Evolutionary conservation across 106 monocot genomes (phyloP).

Genomic region (Acorus gramineus): DNA sequence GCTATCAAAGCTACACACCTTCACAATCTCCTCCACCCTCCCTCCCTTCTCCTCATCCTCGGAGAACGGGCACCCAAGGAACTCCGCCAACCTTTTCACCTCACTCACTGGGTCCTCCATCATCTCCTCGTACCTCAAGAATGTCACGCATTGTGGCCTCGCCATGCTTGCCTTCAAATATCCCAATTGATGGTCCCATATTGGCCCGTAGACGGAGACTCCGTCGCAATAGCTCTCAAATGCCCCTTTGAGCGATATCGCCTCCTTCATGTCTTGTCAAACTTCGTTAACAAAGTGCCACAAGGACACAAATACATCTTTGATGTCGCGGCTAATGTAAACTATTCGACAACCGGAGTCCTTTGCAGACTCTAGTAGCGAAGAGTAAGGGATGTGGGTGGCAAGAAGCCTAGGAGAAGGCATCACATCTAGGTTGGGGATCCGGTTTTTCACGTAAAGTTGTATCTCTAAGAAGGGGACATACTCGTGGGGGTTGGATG

Average conservation of each 20-base stretch:
- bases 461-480: slow-evolving; percentile 4
- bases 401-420: slow-evolving; percentile 3
- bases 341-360: slow-evolving; percentile 9
- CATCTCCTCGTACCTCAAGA: slow-evolving; percentile 11
- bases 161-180: slow-evolving; percentile 3
- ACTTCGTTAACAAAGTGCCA: background rate
- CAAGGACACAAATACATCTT: background rate
- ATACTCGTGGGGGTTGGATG: slow-evolving; percentile 3
- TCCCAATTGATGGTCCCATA: background rate
- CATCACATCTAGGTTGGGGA: background rate
- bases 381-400: slow-evolving; percentile 4
- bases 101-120: background rate
- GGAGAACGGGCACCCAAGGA: slow-evolving; percentile 4
- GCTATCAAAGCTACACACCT: slow-evolving; percentile 8
- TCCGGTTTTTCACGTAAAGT: background rate
- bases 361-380: background rate
- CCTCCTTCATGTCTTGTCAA: background rate
- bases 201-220: background rate
- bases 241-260: background rate
- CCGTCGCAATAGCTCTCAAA: background rate
- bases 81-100: slow-evolving; percentile 8
- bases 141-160: background rate
- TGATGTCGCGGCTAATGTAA: slow-evolving; percentile 5
- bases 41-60: slow-evolving; percentile 12
- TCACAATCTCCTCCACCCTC: background rate